Evolutionary conservation across 1,284 basidiomycete genomes (phyloP), one percentile per base, ranked within the genome.

Genomic region (Ganoderma sinense): DNA sequence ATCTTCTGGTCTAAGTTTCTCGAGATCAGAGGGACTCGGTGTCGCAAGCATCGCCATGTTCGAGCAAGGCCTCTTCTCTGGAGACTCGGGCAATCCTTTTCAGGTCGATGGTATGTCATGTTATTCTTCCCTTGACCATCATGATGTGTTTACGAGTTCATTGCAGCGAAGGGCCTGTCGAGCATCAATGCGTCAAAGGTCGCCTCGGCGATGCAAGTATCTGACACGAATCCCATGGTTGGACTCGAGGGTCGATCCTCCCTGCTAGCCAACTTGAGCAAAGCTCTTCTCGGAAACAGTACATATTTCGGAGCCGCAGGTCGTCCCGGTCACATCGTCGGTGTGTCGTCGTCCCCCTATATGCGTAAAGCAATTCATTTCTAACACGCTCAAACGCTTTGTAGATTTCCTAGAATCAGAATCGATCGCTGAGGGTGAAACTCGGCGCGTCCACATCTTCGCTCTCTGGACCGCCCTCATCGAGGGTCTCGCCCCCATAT

Each of bases 41-140:
- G 92, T 98, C 5, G 97, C 96, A 0, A 96, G 94, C 75, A 83
- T 96, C 62, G 90, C 95, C 78, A 98, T 98, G 95, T 99, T 98
- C 75, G 81, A 87, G 63, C 80, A 84, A 6, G 97, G 97, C 0
- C 81, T 95, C 64, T 98, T 98, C 81, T 95, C 93, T 10, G 86
- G 90, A n/a, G 85, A 88, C 72, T 75, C 76, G 11, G 78, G 80
- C 0, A 88, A 94, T 73, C 92, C 92, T 16, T 86, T 88, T 78
- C 87, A 87, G 66, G 96, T 95, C 1, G 94, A 97, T 81, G 93
- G 95, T 96, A 77, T 69, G 77, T 74, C 40, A 36, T 16, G 5
- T 20, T 36, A 6, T 56, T 55, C 10, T 48, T n/a, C 10, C 63
- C 41, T 26, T 39, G 48, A 31, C 36, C 18, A n/a, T n/a, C 45